A percentile compares a stretch with the other conserved stretches of the same genome.
Conservation (phyloP, 2,329 filamentous ascomycete genomes). For the Monilinia fructigena region DNA sequence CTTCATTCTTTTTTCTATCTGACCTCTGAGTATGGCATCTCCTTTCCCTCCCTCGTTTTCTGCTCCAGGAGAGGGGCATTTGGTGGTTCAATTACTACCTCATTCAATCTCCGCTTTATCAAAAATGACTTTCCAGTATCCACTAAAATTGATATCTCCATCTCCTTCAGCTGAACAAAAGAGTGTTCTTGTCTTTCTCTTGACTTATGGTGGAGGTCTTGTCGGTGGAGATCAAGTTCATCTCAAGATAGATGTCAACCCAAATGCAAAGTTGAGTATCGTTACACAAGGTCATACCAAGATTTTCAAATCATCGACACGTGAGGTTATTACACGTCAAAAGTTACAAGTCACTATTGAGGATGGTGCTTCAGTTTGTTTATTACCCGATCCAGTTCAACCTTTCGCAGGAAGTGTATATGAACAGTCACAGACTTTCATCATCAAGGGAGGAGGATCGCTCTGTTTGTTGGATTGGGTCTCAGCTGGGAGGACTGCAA, state of each 20-base stretch:
- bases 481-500: constrained; percentile 77
- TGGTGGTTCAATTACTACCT: constrained; percentile 71
- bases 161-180: constrained; percentile 61
- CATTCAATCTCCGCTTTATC: constrained; percentile 69
- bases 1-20: not conserved
- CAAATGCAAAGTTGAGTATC: constrained; percentile 63
- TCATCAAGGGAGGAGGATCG: constrained; percentile 54
- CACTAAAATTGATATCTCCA: constrained; percentile 88
- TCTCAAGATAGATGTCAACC: constrained; percentile 64
- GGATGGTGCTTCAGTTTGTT: constrained; percentile 55
- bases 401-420: constrained; percentile 85
- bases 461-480: constrained; percentile 93
- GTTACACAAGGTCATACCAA: constrained; percentile 85
- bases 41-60: constrained; percentile 63
- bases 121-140: constrained; percentile 84
- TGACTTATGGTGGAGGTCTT: constrained; percentile 92
- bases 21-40: constrained; percentile 31
- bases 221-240: constrained; percentile 82
- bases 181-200: constrained; percentile 78
- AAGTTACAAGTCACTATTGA: constrained; percentile 52
- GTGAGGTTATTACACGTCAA: constrained; percentile 58
- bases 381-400: constrained; percentile 88
- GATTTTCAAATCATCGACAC: constrained; percentile 76
- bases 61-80: constrained; percentile 72
- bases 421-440: constrained; percentile 79